Evolutionary conservation across 306 rosid species (phyloP), one percentile per base, ranked within the genome.

Genomic region (Morella rubra): DNA sequence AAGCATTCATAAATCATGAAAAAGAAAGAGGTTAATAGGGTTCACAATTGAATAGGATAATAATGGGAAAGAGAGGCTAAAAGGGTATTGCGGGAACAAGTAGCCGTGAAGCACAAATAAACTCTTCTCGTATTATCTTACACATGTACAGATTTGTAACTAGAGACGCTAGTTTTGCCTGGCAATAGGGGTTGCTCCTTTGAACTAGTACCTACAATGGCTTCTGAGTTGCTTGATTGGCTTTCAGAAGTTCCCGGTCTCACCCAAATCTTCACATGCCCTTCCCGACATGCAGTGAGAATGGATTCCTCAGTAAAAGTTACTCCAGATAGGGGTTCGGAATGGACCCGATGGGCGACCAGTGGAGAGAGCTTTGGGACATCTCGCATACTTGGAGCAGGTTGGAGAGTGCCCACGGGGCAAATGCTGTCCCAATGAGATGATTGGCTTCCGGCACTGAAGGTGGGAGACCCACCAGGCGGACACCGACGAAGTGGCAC

Each of bases 391-490:
- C 97, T 87, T 2, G 99, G 99, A 71, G 99, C 97, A 77, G 97
- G 93, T 76, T 89, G 99, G 76, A 96, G 87, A 61, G 90, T 92
- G 73, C 99, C 99, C 71, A 87, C 55, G 5, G 98, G 97, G 64
- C 80, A 77, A 49, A 64, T 87, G 79, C 58, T 90, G 75, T 96
- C 99, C 98, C 99, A 96, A 67, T 91, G 96, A 10, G 98, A 82
- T 46, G 99, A 96, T 84, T 92, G 99, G 80, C 96, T 92, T 83
- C 98, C 99, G 4, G 98, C 44, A 80, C 97, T 91, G 77, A 77
- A 92, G 0, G 99, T 89, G 1, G 99, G 99, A 64, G 99, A 96
- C 16, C 99, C 97, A 73, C 98, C 99, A 8, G 98, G 91, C 5
- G 93, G 91, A 51, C 86, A 79, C 12, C 96, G 91, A 50, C 97